Base-by-base conservation (phyloP, 75 land plant species). In the Ceratopteris richardii region DNA sequence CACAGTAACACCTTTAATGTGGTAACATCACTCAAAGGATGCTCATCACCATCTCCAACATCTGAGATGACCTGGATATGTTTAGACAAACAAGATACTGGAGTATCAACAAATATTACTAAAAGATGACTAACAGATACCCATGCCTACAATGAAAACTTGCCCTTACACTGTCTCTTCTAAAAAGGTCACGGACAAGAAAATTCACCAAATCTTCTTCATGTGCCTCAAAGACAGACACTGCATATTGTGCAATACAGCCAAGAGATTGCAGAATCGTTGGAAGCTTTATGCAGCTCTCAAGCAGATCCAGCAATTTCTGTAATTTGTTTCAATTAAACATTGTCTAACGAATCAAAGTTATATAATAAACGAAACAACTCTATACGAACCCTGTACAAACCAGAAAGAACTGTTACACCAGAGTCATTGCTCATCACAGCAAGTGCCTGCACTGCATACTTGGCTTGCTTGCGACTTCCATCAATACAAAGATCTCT, bases 371-470 rank as follows among this genome's bases (percentile, higher is more conserved):
- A 24, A 52, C 3, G 28, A 23, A 24, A 2, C 50, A 46, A 17
- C 22, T 17, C 5, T 46, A 17, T 21, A 24, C 28, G 16, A 19
- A 89, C 98, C 87, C 87, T 86, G 78, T 93, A 93, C 17, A 93
- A 65, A 62, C 85, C 82, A 56, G 98, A 93, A 13, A 93, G 79
- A 33, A 96, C 82, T 71, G 70, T 85, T 27, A 89, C 76, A 16
- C 98, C 98, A 54, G 87, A 88, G 66, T 93, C 98, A 55, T 77
- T 80, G 30, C 87, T 82, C 43, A 93, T 82, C 40, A 87, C 82
- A 26, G 90, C 96, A 43, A 93, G 73, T 18, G 98, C 98, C 36
- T 88, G 81, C n/a, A 93, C 96, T 63, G 95, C 84, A 68, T 85
- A 83, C 64, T 93, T 93, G 25, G 96, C 98, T 62, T 89, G 98